Percentiles rank a stretch among this genome's conserved stretches.
phyloP scores from a whole-genome alignment of 2,329 filamentous ascomycete species.

The Pyricularia sp. region DNA sequence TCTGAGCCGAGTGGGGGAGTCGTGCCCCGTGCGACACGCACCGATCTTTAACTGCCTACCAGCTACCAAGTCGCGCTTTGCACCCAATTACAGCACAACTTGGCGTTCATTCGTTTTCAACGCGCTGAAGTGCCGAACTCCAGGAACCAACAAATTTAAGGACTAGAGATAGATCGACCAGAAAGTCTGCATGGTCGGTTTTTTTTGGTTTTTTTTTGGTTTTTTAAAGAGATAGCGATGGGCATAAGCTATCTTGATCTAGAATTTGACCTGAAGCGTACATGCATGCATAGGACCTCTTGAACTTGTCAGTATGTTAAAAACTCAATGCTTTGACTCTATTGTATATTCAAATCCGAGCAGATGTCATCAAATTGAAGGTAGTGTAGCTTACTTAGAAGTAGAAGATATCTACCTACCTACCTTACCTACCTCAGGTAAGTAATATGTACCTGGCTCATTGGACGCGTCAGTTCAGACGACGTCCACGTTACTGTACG shows the following conservation, averaged over 20 bases:
- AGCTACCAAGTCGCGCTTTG: too few species aligned
- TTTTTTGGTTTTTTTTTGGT: too few species aligned
- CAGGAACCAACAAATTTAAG: too few species aligned
- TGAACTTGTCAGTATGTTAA: too few species aligned
- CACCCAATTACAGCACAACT: too few species aligned
- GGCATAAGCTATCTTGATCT: neutral
- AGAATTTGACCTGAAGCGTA: neutral
- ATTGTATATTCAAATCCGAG: neutral
- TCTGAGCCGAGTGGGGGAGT: neutral
- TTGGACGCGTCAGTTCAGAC: neutral
- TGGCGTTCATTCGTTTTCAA: too few species aligned
- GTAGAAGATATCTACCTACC: too few species aligned
- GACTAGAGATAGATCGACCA: neutral
- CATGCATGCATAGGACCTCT: too few species aligned
- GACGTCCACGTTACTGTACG: neutral
- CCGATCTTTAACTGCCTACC: neutral
- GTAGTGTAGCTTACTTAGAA: neutral
- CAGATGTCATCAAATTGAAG: neutral
- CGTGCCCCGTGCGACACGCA: neutral
- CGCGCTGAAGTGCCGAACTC: too few species aligned
- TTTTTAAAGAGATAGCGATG: too few species aligned
- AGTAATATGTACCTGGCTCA: neutral
- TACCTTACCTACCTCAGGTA: too few species aligned
- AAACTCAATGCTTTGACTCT: too few species aligned
- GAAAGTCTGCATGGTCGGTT: neutral